Conservation (phyloP, 192 early-diverging fungal genomes). For the Coemansia sp. region DNA sequence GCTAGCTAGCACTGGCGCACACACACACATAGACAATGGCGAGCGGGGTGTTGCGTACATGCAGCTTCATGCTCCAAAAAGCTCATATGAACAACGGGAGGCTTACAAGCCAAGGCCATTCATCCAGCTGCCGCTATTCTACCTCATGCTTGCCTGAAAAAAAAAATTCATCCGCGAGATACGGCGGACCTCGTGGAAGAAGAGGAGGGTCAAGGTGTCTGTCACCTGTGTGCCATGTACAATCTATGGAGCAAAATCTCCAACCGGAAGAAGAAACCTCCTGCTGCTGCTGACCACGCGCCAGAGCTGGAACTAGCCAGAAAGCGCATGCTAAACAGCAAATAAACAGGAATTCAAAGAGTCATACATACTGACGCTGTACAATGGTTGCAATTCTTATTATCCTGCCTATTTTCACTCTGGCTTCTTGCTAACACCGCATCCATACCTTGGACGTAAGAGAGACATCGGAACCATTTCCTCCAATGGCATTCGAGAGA, state of each 20-base stretch:
- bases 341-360: conserved; percentile 1
- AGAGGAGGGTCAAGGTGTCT: neutral
- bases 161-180: conserved; percentile 11
- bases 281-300: conserved; percentile 6
- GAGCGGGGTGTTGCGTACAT: neutral
- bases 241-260: neutral
- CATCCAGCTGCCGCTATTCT: neutral
- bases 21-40: neutral
- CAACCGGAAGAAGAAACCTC: neutral
- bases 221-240: neutral
- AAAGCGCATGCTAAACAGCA: neutral
- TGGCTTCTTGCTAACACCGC: neutral
- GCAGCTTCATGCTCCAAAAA: conserved; percentile 4
- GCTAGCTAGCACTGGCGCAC: neutral
- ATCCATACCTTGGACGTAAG: neutral
- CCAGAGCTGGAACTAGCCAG: conserved; percentile 4
- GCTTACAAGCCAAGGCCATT: neutral
- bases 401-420: neutral
- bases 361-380: neutral
- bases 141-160: neutral
- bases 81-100: neutral
- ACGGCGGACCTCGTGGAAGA: neutral
- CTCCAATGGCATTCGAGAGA: conserved; percentile 6
- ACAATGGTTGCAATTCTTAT: neutral
- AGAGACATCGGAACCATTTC: neutral